Percentiles rank a stretch among this genome's conserved stretches.
Evolutionary conservation across 805 yeast species (phyloP).

Genomic region (Novakomyces olei): DNA sequence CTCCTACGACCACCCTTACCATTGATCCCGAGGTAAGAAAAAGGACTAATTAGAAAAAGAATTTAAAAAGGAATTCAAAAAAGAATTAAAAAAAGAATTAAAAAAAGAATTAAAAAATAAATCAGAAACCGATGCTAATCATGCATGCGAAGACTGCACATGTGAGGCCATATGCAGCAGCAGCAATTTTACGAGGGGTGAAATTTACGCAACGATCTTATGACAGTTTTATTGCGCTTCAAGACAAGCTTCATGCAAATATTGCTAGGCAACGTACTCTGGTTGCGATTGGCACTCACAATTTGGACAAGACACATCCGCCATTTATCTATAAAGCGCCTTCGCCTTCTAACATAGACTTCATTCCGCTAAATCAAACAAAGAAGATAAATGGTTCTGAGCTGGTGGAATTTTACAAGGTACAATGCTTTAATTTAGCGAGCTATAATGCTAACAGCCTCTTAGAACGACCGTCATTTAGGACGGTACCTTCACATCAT

Average conservation of each 20-base stretch:
- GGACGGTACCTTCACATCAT: conserved; percentile 77
- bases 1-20: conserved; percentile 1
- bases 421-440: too few relatives aligned
- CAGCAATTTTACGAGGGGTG: conserved; percentile 74
- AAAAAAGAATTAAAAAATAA: too few relatives aligned
- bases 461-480: conserved; percentile 73
- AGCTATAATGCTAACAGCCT: too few relatives aligned
- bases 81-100: too few relatives aligned
- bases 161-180: conserved; percentile 83
- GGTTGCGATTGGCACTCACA: conserved; percentile 98
- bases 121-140: not conserved
- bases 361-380: conserved; percentile 21
- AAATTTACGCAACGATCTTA: conserved; percentile 65
- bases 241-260: conserved; percentile 87
- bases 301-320: conserved; percentile 52
- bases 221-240: conserved; percentile 85
- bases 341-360: conserved; percentile 48
- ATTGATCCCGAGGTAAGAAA: not conserved
- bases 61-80: too few relatives aligned
- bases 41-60: too few relatives aligned
- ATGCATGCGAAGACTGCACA: conserved; percentile 22
- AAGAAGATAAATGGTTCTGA: conserved; percentile 44
- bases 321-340: conserved; percentile 79
- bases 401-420: conserved; percentile 72
- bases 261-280: conserved; percentile 91